Percentiles rank a stretch among this genome's conserved stretches.
phyloP scores from a whole-genome alignment of 2,329 filamentous ascomycete genomes.

The Chalara sp. region DNA sequence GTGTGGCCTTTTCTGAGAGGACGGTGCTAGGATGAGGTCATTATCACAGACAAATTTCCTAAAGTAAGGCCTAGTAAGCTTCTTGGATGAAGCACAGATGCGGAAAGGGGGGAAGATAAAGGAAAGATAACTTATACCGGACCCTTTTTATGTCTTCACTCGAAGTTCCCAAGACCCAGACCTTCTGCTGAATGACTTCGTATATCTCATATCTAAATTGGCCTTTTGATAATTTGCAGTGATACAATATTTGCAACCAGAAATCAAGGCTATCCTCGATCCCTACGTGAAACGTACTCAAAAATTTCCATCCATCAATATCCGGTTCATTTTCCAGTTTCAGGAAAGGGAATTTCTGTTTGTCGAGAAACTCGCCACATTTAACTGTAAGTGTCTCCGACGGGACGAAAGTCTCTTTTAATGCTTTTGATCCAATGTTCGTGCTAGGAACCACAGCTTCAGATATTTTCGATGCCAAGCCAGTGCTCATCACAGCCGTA shows the following conservation, averaged over 20 bases:
- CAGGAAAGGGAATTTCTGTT: constrained; percentile 8
- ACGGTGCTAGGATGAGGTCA: constrained; percentile 3
- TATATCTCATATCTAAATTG: constrained; percentile 8
- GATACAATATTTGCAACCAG: constrained; percentile 7
- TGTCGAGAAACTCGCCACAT: constrained; percentile 1
- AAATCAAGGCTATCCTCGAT: constrained; percentile 10
- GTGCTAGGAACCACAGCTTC: constrained; percentile 5
- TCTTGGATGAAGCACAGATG: constrained; percentile 1
- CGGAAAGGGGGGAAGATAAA: background rate
- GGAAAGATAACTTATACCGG: constrained; percentile 1
- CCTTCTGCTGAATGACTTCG: constrained; percentile 7
- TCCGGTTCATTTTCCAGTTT: constrained; percentile 4
- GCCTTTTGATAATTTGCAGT: constrained; percentile 2
- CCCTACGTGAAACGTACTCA: constrained; percentile 9
- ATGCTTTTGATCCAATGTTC: background rate
- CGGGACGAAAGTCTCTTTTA: constrained; percentile 6
- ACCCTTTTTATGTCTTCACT: background rate
- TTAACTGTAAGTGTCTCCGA: constrained; percentile 3
- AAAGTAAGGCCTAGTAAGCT: constrained; percentile 1
- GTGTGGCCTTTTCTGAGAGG: background rate
- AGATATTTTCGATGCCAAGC: constrained; percentile 8
- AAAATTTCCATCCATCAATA: constrained; percentile 10
- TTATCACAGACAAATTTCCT: background rate
- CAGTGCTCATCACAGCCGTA: background rate
- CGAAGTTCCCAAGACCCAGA: background rate